Evolutionary conservation across 164 flowering plant genomes (phyloP), one percentile per base, ranked within the genome.

Genomic region (Aristolochia contorta): DNA sequence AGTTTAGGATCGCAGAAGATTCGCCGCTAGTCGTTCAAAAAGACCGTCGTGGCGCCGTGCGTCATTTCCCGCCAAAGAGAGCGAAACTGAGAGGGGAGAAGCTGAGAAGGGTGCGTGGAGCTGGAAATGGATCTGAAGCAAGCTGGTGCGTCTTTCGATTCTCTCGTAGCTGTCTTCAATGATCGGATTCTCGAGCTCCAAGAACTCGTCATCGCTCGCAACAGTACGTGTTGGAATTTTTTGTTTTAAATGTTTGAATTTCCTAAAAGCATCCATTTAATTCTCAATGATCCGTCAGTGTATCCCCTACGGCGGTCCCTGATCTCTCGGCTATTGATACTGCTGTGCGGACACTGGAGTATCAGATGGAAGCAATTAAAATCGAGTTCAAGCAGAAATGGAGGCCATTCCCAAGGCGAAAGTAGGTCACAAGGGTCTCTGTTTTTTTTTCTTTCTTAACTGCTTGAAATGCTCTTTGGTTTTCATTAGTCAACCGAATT

Each of bases 351-450:
- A 79, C 81, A 0, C 77, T 92, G 95, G 96, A 92, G 80, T 79
- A 78, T 63, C 98, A 92, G 74, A 75, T 92, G 16, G 83, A 84
- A 58, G 74, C 83, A 16, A 83, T 92, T 65, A 87, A 87, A 71
- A 80, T 46, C 79, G 90, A 3, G 43, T 92, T 67, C 80, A 84
- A 16, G 96, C 89, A 56, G 98, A 92, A 55, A 69, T 78, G 27
- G 74, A 72, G 70, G 89, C 93, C 3, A 79, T 92, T 48, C 96
- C 96, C 49, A 92, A 92, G 75, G 96, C 96, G 47, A 87, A 83
- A 27, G 30, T 27, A 27, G 30, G 30, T 27, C 30, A 2, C 30
- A 27, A 62, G 97, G 55, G 21, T 55, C 21, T 7, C 49, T 41
- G 20, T 66, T 33, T 59, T 10, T n/a, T n/a, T 54, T 54, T 54